These are phyloP conservation scores for Teratosphaeria destructans DNA, from an alignment of 2,329 filamentous ascomycete genomes.

Conservation along the genomic window DNA sequence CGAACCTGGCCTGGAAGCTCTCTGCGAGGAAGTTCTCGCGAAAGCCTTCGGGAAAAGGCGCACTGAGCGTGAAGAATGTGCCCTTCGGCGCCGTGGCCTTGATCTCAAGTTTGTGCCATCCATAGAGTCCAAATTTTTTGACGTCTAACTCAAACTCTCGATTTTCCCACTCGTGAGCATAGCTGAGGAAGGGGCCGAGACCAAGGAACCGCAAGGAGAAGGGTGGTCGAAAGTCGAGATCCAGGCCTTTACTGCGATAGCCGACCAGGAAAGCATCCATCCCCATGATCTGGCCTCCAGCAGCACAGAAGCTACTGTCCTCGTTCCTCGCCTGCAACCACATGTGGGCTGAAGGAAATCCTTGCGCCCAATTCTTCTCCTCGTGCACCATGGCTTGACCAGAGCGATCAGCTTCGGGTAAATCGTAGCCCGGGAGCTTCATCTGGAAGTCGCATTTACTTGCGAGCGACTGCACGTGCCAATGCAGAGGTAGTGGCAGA, in stretches of 20 bases:
- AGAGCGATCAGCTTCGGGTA: conserved; percentile 13
- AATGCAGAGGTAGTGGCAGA: conserved; percentile 40
- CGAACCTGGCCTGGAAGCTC: conserved; percentile 37
- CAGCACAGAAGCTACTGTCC: conserved; percentile 23
- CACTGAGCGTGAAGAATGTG: conserved; percentile 36
- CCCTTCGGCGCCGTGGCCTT: conserved; percentile 31
- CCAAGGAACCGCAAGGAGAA: conserved; percentile 30
- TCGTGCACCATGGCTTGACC: conserved; percentile 35
- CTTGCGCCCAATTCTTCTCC: conserved; percentile 43
- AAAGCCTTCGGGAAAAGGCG: conserved; percentile 38
- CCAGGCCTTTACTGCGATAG: conserved; percentile 29
- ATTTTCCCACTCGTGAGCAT: conserved; percentile 30
- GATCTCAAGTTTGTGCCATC: conserved; percentile 29
- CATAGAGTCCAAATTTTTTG: conserved; percentile 23
- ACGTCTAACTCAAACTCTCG: conserved; percentile 30
- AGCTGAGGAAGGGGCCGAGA: conserved; percentile 33
- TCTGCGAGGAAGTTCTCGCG: conserved; percentile 34
- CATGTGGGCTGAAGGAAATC: conserved; percentile 36
- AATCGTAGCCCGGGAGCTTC: conserved; percentile 24
- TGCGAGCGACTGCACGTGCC: conserved; percentile 40
- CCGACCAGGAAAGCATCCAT: conserved; percentile 38
- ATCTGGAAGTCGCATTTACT: conserved; percentile 33
- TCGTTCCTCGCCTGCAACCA: conserved; percentile 29
- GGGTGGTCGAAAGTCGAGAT: conserved; percentile 36
- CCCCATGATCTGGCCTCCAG: conserved; percentile 31